Percentiles rank a stretch among this genome's conserved stretches.
phyloP scores from a whole-genome alignment of 1,139 yeast species.

The Hyphopichia pseudoburtonii region DNA sequence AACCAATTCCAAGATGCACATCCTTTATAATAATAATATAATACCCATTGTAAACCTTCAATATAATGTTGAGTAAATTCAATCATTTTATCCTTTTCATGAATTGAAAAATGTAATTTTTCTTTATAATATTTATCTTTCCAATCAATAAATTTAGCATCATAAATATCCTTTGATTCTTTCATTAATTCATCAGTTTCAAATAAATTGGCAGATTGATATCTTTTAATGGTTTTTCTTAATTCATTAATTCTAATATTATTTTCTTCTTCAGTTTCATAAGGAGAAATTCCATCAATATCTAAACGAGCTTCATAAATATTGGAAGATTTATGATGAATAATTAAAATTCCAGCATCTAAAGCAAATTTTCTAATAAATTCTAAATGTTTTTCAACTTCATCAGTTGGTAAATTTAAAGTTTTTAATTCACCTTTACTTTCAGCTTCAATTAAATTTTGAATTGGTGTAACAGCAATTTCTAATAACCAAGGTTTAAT shows the following conservation, averaged over 20 bases:
- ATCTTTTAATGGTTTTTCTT: slow-evolving; percentile 54
- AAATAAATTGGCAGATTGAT: slow-evolving; percentile 69
- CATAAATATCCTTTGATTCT: slow-evolving; percentile 63
- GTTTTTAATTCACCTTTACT: slow-evolving; percentile 48
- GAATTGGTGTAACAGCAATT: slow-evolving; percentile 26
- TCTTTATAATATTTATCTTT: slow-evolving; percentile 77
- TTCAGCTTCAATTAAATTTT: slow-evolving; percentile 34
- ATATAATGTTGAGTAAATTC: slow-evolving; percentile 78
- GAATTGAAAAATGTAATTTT: slow-evolving; percentile 67
- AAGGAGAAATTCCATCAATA: slow-evolving; percentile 68
- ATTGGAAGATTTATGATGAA: slow-evolving; percentile 58
- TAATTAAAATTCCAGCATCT: slow-evolving; percentile 64
- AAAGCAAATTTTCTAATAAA: slow-evolving; percentile 63
- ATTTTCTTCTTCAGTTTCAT: slow-evolving; percentile 64
- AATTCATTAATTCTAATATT: slow-evolving; percentile 47
- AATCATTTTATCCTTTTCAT: slow-evolving; percentile 55
- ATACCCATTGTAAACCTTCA: slow-evolving; percentile 95
- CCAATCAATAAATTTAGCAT: slow-evolving; percentile 76
- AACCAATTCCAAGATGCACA: slow-evolving; percentile 96
- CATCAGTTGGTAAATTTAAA: slow-evolving; percentile 48
- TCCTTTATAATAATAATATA: slow-evolving; percentile 85
- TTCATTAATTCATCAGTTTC: slow-evolving; percentile 63
- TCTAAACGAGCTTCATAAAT: slow-evolving; percentile 62
- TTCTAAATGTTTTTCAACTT: slow-evolving; percentile 50
- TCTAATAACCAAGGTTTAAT: slow-evolving; percentile 71